Percentiles rank a stretch among this genome's conserved stretches.
phyloP scores from a whole-genome alignment of 78 protist genomes.

The Planoprotostelium fungivorum region DNA sequence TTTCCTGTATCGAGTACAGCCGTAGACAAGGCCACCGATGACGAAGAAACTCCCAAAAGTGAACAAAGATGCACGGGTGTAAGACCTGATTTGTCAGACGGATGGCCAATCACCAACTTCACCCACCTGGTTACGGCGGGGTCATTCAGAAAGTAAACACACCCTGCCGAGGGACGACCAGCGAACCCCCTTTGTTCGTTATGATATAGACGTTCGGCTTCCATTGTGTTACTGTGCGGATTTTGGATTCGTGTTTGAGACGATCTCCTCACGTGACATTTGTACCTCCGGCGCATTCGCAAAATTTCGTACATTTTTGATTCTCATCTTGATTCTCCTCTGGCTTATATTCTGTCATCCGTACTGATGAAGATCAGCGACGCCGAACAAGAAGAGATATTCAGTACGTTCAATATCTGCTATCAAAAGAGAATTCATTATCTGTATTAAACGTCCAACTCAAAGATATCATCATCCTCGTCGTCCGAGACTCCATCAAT shows the following conservation, averaged over 20 bases:
- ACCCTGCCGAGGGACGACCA: background rate
- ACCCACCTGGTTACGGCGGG: background rate
- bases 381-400: no score
- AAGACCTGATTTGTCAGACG: background rate
- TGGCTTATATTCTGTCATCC: no score
- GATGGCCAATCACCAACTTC: background rate
- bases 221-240: background rate
- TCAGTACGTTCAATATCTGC: no score
- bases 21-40: background rate
- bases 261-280: no score
- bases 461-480: background rate
- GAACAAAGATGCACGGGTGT: background rate
- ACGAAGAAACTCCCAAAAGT: background rate
- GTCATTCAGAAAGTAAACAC: background rate
- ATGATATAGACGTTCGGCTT: background rate
- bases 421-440: no score
- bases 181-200: background rate
- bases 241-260: no score
- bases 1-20: background rate
- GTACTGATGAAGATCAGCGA: no score
- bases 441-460: no score
- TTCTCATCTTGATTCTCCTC: no score
- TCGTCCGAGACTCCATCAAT: background rate
- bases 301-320: no score
- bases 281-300: no score